Percentiles rank a stretch among this genome's conserved stretches.
Conservation (phyloP, 768 basidiomycete genomes). For the Albatrellus ellisii region DNA sequence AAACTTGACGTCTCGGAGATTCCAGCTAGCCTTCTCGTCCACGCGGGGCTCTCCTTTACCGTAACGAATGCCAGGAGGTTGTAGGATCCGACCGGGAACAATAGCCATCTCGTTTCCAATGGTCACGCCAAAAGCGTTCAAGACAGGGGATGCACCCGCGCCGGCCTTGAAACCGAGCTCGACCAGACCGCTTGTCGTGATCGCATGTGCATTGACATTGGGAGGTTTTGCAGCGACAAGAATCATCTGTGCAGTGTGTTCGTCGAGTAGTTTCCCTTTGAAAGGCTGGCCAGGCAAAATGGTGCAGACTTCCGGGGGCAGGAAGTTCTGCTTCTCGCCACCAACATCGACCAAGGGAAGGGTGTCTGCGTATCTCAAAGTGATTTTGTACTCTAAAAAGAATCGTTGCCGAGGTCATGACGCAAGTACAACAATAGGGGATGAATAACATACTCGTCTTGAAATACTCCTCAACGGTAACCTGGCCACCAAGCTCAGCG, state of each 20-base stretch:
- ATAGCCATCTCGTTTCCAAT: conserved; percentile 39
- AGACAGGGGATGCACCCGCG: conserved; percentile 18
- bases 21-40: conserved; percentile 39
- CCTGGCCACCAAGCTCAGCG: conserved; percentile 24
- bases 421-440: background rate
- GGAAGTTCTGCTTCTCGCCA: conserved; percentile 25
- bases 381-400: conserved; percentile 28
- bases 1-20: conserved; percentile 47
- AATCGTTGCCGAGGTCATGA: no score
- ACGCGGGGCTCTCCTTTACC: conserved; percentile 20
- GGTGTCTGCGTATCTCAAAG: conserved; percentile 23
- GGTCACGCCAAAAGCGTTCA: conserved; percentile 31
- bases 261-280: conserved; percentile 40
- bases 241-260: conserved; percentile 41
- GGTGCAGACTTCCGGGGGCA: conserved; percentile 37
- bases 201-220: conserved; percentile 33
- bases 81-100: conserved; percentile 39
- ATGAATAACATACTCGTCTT: conserved; percentile 23
- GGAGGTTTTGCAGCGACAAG: conserved; percentile 34
- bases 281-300: conserved; percentile 30
- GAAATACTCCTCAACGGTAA: conserved; percentile 38
- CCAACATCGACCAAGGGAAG: conserved; percentile 38
- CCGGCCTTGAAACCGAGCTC: conserved; percentile 27
- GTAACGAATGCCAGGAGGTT: conserved; percentile 30
- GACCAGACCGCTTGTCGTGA: conserved; percentile 28